These are phyloP conservation scores for Herpetospermum pedunculosum DNA, from an alignment of 306 rosid genomes.

Conservation along the genomic window DNA sequence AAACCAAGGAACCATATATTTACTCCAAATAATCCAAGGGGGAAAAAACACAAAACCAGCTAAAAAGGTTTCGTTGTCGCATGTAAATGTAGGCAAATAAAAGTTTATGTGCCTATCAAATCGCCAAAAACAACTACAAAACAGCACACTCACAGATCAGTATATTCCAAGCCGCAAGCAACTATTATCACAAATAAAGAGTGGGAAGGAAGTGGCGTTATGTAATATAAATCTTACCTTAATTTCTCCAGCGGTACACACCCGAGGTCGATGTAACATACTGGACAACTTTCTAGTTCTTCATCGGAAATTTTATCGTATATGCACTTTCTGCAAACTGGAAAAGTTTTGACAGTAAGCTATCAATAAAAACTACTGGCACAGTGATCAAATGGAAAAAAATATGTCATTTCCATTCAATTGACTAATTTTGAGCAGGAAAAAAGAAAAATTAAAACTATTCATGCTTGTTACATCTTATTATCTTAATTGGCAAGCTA, in stretches of 20 bases:
- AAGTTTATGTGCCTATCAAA: neutral
- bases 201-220: neutral
- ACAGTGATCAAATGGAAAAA: neutral
- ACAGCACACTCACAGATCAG: neutral
- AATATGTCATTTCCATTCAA: neutral
- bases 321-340: conserved; percentile 94
- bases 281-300: conserved; percentile 55
- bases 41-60: neutral
- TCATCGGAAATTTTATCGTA: conserved; percentile 43
- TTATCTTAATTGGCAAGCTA: neutral
- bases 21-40: neutral
- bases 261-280: conserved; percentile 57
- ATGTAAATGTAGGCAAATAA: neutral
- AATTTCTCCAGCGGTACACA: conserved; percentile 45
- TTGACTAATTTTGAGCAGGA: neutral
- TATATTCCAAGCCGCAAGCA: neutral
- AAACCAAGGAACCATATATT: neutral
- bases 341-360: conserved; percentile 3
- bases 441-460: neutral
- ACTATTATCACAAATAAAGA: neutral
- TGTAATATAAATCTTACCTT: conserved; percentile 35
- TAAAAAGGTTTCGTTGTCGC: neutral
- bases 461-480: neutral
- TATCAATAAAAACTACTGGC: neutral
- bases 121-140: neutral